Base-by-base conservation (phyloP, 2,329 filamentous ascomycete genomes). In the Neocucurbitaria cava region DNA sequence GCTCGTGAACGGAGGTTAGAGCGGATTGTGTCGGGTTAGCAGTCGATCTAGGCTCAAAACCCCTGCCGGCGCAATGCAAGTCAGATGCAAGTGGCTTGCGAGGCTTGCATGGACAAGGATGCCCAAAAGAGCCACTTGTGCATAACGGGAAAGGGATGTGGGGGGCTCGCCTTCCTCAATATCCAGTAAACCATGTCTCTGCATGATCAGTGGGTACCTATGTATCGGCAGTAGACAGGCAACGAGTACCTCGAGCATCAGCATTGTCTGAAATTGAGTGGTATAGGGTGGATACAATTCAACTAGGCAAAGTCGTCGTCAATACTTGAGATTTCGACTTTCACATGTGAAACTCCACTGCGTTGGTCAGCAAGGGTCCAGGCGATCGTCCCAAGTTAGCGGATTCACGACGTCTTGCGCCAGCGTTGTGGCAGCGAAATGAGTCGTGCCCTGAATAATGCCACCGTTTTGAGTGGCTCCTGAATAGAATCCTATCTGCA, bases 71-170 rank as follows among this genome's bases (percentile, higher is more conserved):
- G 44, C 46, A 56, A 63, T 68, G 66, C 65, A 66, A 65, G 65
- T 66, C 59, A 68, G 58, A 66, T 62, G 58, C 58, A 58, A 56
- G 62, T 63, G 59, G 62, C 58, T 59, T 64, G 49, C 51, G 53
- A 57, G 59, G 58, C 63, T 57, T 65, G 63, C 65, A 64, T 49
- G 40, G 50, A 36, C 61, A 60, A 48, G 59, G 44, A 56, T 46
- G 38, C 38, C 55, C 59, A 53, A n/a, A n/a, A 52, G 48, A 54
- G 46, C 60, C 60, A 61, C 56, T 54, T 48, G 50, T 57, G 52
- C 58, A 56, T 50, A 61, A 60, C 55, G 53, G 50, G 63, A 59
- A 49, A 68, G 57, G 38, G 51, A 43, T 53, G 62, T 65, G 62
- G 62, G 57, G 56, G 46, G 4, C 42, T 28, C 51, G 33, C 40